These are phyloP conservation scores for Sicyos edulis DNA, from an alignment of 306 rosid species.

Conservation along the genomic window DNA sequence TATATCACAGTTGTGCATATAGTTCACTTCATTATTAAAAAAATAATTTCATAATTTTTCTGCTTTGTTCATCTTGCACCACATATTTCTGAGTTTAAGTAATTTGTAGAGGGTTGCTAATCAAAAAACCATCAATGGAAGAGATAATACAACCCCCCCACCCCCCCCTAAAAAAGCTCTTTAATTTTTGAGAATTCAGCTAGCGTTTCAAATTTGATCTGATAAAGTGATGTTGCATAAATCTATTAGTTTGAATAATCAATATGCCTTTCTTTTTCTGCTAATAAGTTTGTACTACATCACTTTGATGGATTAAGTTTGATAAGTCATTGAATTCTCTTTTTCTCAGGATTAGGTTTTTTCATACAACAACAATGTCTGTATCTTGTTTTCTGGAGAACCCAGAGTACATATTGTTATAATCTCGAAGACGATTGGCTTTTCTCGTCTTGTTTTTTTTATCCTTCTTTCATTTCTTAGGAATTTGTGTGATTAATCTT, in stretches of 20 bases:
- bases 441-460: not conserved
- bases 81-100: conserved; percentile 5
- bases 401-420: conserved; percentile 1
- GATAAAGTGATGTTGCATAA: conserved; percentile 4
- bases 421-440: not conserved
- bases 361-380: conserved; percentile 6
- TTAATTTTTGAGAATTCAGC: conserved; percentile 9
- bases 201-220: conserved; percentile 9
- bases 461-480: not conserved
- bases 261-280: not conserved
- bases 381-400: conserved; percentile 13
- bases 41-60: not conserved
- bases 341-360: conserved; percentile 4
- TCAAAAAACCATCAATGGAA: not conserved
- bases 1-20: conserved; percentile 21
- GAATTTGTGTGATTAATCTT: no score
- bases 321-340: conserved; percentile 13
- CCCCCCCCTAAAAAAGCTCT: not conserved
- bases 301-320: conserved; percentile 16
- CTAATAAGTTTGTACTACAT: conserved; percentile 10
- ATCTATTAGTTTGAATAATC: conserved; percentile 8
- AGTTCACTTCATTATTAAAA: not conserved
- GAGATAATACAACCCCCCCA: not conserved
- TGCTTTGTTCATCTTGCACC: conserved; percentile 2
- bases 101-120: conserved; percentile 7